Evolutionary conservation across 306 rosid genomes (phyloP).

Genomic region (Lathyrus aphaca): DNA sequence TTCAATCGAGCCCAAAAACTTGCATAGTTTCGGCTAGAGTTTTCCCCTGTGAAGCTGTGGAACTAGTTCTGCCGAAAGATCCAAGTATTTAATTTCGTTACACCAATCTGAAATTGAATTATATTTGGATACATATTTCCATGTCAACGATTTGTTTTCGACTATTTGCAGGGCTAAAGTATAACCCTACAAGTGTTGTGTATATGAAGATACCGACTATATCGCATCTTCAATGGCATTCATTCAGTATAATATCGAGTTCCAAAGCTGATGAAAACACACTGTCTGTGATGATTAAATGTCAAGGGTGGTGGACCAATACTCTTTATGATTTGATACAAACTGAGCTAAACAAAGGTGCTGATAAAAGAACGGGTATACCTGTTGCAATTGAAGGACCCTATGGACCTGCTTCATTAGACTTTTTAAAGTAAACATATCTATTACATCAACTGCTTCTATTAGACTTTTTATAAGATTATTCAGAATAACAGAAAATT

Average conservation of each 20-base stretch:
- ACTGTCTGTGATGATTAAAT: conserved; percentile 68
- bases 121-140: background rate
- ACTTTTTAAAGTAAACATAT: conserved; percentile 62
- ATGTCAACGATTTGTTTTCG: conserved; percentile 17
- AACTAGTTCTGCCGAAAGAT: conserved; percentile 76
- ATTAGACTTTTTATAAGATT: conserved; percentile 16
- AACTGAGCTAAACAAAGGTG: conserved; percentile 49
- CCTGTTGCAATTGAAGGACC: conserved; percentile 91
- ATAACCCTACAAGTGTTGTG: conserved; percentile 77
- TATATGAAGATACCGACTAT: conserved; percentile 81
- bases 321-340: conserved; percentile 67
- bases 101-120: conserved; percentile 32
- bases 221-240: conserved; percentile 87
- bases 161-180: conserved; percentile 65
- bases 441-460: background rate
- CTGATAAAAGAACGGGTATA: conserved; percentile 53
- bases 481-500: conserved; percentile 31
- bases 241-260: conserved; percentile 88
- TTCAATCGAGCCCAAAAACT: conserved; percentile 76
- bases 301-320: conserved; percentile 83
- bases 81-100: conserved; percentile 51
- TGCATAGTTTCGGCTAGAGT: conserved; percentile 67
- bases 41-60: conserved; percentile 69
- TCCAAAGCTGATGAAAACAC: conserved; percentile 56
- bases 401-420: conserved; percentile 77